phyloP scores from a whole-genome alignment of 2,329 filamentous ascomycete species.

The Metarhizium humberi region DNA sequence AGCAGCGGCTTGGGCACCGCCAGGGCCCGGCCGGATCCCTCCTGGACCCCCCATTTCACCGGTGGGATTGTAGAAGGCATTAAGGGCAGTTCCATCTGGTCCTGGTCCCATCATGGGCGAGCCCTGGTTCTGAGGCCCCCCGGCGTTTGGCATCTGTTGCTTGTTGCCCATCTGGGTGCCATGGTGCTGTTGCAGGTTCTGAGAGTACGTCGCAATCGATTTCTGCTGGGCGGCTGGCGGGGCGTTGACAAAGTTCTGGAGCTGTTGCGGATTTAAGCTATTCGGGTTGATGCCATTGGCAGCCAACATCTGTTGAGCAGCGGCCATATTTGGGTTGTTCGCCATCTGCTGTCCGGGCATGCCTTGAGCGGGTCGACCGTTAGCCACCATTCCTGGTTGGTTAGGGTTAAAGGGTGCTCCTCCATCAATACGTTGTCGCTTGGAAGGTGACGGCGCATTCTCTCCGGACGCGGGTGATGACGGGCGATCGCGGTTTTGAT shows the following conservation, averaged over 20 bases:
- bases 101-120: conserved; percentile 75
- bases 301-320: conserved; percentile 52
- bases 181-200: conserved; percentile 75
- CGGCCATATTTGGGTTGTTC: conserved; percentile 36
- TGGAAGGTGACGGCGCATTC: conserved; percentile 85
- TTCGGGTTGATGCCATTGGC: conserved; percentile 67
- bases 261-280: conserved; percentile 65
- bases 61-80: conserved; percentile 52
- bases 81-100: conserved; percentile 51
- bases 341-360: conserved; percentile 65
- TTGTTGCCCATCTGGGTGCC: conserved; percentile 73
- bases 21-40: conserved; percentile 48
- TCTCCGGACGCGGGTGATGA: conserved; percentile 76
- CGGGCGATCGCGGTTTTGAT: conserved; percentile 71
- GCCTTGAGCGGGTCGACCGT: conserved; percentile 59
- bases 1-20: conserved; percentile 35
- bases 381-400: conserved; percentile 61
- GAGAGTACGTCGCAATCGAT: conserved; percentile 79
- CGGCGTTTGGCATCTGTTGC: conserved; percentile 66
- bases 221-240: conserved; percentile 62
- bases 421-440: conserved; percentile 71
- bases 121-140: conserved; percentile 63
- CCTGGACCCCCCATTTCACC: conserved; percentile 47
- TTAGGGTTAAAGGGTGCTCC: conserved; percentile 63
- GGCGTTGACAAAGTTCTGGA: conserved; percentile 51